Evolutionary conservation across 129 eudicot genomes (phyloP).

Genomic region (Saposhnikovia divaricata): DNA sequence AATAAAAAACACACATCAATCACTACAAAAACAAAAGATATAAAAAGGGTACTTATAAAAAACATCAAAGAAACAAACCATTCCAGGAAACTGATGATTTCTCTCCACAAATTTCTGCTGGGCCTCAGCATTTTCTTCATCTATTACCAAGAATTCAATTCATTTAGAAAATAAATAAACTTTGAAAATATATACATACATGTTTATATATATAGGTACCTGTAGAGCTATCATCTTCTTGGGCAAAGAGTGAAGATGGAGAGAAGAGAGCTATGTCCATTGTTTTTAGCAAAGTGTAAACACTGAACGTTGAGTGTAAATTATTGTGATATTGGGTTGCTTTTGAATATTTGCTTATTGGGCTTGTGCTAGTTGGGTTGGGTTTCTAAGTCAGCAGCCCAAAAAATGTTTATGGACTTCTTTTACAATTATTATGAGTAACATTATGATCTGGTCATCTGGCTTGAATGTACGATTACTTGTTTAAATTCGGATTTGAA

Average conservation of each 20-base stretch:
- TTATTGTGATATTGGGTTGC: too few species aligned
- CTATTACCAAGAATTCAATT: conserved; percentile 26
- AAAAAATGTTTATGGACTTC: too few species aligned
- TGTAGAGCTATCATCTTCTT: conserved; percentile 41
- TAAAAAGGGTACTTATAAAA: not conserved
- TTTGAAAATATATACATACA: not conserved
- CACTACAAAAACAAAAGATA: not conserved
- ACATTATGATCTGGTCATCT: too few species aligned
- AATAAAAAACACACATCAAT: not conserved
- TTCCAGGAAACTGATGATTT: conserved; percentile 69
- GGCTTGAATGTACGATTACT: too few species aligned
- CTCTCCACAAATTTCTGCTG: conserved; percentile 58
- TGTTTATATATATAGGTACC: conserved; percentile 20
- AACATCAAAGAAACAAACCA: conserved; percentile 31
- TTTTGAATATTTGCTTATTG: too few species aligned
- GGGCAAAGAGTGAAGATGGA: conserved; percentile 78
- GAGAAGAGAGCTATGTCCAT: conserved; percentile 96
- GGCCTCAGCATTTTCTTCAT: conserved; percentile 47
- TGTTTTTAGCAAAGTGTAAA: too few species aligned
- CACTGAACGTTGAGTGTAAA: too few species aligned
- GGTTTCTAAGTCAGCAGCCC: too few species aligned
- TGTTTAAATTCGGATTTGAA: too few species aligned
- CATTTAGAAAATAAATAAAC: not conserved
- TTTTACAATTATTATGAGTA: too few species aligned
- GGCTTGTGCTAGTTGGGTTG: too few species aligned